These are phyloP conservation scores for Pleurotus tuoliensis DNA, from an alignment of 768 basidiomycete species.

Conservation along the genomic window DNA sequence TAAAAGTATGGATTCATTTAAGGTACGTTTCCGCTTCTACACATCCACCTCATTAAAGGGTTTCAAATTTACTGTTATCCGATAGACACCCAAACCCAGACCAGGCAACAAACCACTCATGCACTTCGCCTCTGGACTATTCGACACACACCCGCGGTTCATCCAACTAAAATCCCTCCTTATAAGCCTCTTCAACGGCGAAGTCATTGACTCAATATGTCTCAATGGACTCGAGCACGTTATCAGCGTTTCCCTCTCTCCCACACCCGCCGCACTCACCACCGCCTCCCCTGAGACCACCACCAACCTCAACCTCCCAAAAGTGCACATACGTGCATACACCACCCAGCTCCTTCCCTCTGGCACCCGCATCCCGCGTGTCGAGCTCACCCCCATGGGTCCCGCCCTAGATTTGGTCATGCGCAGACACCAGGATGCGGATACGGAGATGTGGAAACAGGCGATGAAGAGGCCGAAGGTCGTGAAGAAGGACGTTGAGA, in stretches of 20 bases:
- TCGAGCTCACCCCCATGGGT: conserved; percentile 85
- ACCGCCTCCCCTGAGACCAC: conserved; percentile 28
- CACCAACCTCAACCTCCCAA: conserved; percentile 51
- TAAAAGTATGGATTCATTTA: conserved; percentile 76
- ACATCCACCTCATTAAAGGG: background rate
- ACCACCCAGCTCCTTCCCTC: conserved; percentile 70
- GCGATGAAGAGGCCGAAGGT: conserved; percentile 84
- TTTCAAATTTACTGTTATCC: background rate
- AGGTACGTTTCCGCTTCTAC: conserved; percentile 46
- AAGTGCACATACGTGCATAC: conserved; percentile 87
- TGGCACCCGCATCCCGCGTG: conserved; percentile 75
- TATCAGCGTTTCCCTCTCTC: conserved; percentile 75
- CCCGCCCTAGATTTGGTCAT: conserved; percentile 83
- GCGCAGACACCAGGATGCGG: conserved; percentile 70
- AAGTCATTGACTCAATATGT: conserved; percentile 79
- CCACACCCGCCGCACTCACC: conserved; percentile 54
- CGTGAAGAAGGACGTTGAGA: conserved; percentile 83
- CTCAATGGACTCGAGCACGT: conserved; percentile 84
- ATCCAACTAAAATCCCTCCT: conserved; percentile 89
- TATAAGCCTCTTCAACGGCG: conserved; percentile 86
- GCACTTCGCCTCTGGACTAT: conserved; percentile 94
- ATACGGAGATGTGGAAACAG: conserved; percentile 74
- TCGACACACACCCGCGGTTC: conserved; percentile 92
- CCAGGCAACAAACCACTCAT: conserved; percentile 89
- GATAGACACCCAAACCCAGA: conserved; percentile 84